Evolutionary conservation across 306 rosid genomes (phyloP).

Genomic region (Citrullus mucosospermus): DNA sequence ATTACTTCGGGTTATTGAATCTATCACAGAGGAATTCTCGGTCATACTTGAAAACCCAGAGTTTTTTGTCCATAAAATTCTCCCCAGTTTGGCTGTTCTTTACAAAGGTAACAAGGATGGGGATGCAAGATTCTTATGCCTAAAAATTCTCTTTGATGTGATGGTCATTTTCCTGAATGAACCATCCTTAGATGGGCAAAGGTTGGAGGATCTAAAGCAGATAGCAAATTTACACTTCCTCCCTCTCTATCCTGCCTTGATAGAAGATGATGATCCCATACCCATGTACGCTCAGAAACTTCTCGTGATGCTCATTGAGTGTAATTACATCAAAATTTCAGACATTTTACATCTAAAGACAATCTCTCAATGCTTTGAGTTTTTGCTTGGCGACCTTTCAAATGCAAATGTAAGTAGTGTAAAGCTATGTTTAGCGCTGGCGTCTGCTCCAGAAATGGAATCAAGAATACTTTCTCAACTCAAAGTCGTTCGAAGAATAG

Average conservation of each 20-base stretch:
- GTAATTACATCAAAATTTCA: conserved; percentile 50
- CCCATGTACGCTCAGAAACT: conserved; percentile 93
- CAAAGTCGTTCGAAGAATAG: conserved; percentile 82
- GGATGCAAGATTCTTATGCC: conserved; percentile 93
- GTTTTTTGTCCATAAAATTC: conserved; percentile 59
- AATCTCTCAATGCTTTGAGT: conserved; percentile 91
- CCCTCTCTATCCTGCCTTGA: conserved; percentile 83
- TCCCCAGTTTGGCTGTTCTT: conserved; percentile 83
- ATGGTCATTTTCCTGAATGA: conserved; percentile 72
- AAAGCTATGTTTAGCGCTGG: conserved; percentile 75
- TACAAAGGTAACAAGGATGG: conserved; percentile 95
- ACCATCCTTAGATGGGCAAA: conserved; percentile 52
- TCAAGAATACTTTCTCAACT: conserved; percentile 83
- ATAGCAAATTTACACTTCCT: conserved; percentile 66
- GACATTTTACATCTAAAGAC: conserved; percentile 81
- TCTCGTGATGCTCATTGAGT: conserved; percentile 94
- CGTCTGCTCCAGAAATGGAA: conserved; percentile 93
- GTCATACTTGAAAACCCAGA: conserved; percentile 56
- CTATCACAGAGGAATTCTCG: conserved; percentile 62
- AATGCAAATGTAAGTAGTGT: conserved; percentile 78
- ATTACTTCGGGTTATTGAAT: conserved; percentile 77
- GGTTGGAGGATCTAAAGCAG: conserved; percentile 51
- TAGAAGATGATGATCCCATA: conserved; percentile 91
- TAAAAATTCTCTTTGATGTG: conserved; percentile 70
- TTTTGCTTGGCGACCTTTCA: conserved; percentile 90